A percentile compares a stretch with the other conserved stretches of the same genome.
Evolutionary conservation across 345 rosid genomes (phyloP).

Genomic region (Citrus cavaleriei): DNA sequence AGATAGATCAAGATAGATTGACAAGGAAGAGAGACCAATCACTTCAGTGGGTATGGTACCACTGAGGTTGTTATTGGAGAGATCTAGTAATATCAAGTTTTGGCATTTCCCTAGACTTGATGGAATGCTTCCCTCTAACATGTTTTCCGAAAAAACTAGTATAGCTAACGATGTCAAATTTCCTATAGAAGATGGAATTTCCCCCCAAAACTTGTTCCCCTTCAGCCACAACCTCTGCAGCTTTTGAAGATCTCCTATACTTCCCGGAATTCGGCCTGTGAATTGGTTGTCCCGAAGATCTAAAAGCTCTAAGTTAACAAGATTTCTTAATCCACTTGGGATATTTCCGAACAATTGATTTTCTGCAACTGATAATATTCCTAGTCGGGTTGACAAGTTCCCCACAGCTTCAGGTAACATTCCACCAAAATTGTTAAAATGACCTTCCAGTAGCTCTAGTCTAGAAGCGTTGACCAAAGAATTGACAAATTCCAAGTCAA

Average conservation of each 20-base stretch:
- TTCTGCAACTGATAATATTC: not conserved
- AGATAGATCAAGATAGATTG: constrained; percentile 19
- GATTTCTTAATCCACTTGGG: not conserved
- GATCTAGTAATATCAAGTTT: not conserved
- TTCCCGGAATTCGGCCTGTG: not conserved
- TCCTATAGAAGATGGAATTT: constrained; percentile 11
- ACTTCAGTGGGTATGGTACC: constrained; percentile 25
- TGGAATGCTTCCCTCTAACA: constrained; percentile 20
- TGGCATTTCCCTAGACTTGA: constrained; percentile 4
- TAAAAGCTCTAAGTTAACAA: not conserved
- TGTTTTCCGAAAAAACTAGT: not conserved
- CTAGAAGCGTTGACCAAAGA: no score
- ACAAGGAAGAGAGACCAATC: constrained; percentile 14
- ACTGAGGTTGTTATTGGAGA: constrained; percentile 16
- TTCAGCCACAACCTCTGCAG: rapidly evolving
- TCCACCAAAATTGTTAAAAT: not conserved
- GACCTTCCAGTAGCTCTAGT: no score
- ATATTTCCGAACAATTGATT: not conserved
- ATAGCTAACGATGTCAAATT: not conserved
- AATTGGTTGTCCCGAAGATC: not conserved
- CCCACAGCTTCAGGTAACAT: not conserved
- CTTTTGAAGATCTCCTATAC: constrained; percentile 1
- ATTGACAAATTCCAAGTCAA: no score
- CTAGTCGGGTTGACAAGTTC: constrained; percentile 3
- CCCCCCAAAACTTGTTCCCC: not conserved